Base-by-base conservation (phyloP, 768 basidiomycete genomes). In the Leucocoprinus sp. region DNA sequence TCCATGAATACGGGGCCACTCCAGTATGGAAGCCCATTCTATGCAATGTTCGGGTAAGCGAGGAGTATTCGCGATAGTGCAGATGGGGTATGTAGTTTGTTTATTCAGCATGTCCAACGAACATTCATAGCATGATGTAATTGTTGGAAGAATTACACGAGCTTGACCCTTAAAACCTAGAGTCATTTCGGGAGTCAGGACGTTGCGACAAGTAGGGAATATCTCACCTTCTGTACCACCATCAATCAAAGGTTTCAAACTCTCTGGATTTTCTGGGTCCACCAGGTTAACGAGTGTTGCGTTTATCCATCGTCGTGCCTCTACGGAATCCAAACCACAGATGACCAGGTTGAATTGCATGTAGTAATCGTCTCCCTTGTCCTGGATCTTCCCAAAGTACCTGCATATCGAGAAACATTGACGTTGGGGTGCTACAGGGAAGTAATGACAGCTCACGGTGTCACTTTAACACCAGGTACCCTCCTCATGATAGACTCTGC, bases 71-170 rank as follows among this genome's bases (percentile, higher is more conserved):
- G 96, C 95, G 54, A 99, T 98, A 5, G 96, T 99, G 60, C 96
- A 99, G 45, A 99, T 97, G 2, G 96, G 96, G 62, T 93, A 99
- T 9, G 84, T 85, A 31, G 93, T 96, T 1, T 84, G 93, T 52
- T 97, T 97, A 65, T 96, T 97, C 42, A 97, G 77, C 89, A 97
- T 97, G 60, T 97, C 93, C 38, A 99, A 82, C 2, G 90, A 90
- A 61, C 96, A 99, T 63, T 99, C 96, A 56, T 98, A 98, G 61
- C 96, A 99, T 6, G 93, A 93, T 8, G 92, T 84, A 47, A 97
- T 76, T 1, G 90, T 91, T 1, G 96, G 96, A 12, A 99, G 71
- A 55, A 99, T 98, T 34, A 98, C 93, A 50, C 93, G 82, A 33
- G 93, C 92, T 66, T 99, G 96, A 12, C 96, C 96, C 66, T 91